phyloP scores from a whole-genome alignment of 2,329 filamentous ascomycete genomes.

The Tothia fuscella region DNA sequence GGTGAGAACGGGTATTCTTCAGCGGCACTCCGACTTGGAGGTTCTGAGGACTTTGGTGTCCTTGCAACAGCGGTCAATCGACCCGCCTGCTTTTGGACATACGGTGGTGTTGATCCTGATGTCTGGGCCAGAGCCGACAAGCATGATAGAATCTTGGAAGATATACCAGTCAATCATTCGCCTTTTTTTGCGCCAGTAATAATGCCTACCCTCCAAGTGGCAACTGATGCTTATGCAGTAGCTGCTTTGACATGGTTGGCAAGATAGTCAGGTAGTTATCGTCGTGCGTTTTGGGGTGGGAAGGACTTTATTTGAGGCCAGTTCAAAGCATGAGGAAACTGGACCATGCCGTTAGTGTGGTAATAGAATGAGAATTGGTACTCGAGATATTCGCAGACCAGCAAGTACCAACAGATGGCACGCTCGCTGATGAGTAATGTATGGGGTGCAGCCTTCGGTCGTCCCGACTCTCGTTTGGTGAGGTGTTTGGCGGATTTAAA shows the following conservation, averaged over 20 bases:
- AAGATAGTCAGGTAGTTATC: conserved; percentile 7
- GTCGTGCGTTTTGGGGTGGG: no score
- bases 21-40: conserved; percentile 30
- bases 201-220: conserved; percentile 41
- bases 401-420: no score
- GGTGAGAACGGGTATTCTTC: conserved; percentile 24
- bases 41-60: conserved; percentile 47
- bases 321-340: no score
- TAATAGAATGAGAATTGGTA: no score
- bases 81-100: conserved; percentile 45
- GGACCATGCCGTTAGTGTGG: no score
- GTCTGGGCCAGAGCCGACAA: conserved; percentile 38
- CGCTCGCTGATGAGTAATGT: no score
- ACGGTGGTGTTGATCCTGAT: conserved; percentile 40
- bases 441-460: no score
- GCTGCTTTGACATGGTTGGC: conserved; percentile 37
- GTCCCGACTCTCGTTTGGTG: no score
- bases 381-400: no score
- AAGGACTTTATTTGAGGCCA: no score
- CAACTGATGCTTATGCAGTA: conserved; percentile 36
- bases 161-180: conserved; percentile 48
- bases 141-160: conserved; percentile 32
- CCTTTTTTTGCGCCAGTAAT: conserved; percentile 47
- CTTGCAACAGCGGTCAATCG: conserved; percentile 38
- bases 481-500: no score